phyloP scores from a whole-genome alignment of 306 rosid species.

The Ziziphus jujuba region DNA sequence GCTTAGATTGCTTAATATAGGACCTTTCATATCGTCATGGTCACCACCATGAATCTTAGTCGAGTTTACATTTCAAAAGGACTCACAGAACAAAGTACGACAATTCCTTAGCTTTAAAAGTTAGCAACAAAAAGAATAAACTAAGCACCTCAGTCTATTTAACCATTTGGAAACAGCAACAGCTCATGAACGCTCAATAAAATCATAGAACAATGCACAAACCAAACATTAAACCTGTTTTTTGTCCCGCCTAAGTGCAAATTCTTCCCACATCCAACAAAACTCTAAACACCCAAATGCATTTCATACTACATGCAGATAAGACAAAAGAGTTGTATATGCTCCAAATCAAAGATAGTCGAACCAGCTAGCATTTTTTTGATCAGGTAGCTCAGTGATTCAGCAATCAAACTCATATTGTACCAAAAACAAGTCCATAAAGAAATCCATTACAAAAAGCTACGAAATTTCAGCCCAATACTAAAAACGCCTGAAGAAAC shows the following conservation, averaged over 20 bases:
- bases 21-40: no score
- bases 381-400: neutral
- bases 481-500: neutral
- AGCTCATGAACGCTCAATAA: neutral
- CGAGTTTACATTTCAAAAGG: no score
- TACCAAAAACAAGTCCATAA: neutral
- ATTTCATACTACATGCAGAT: neutral
- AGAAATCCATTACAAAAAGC: neutral
- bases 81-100: no score
- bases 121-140: no score
- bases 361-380: neutral
- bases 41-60: no score
- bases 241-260: constrained; percentile 1
- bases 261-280: neutral
- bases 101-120: no score
- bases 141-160: neutral
- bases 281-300: neutral
- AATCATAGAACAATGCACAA: neutral
- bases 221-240: constrained; percentile 15
- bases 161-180: neutral
- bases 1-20: no score
- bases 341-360: neutral
- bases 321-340: neutral
- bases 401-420: neutral
- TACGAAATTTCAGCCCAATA: neutral